A percentile compares a stretch with the other conserved stretches of the same genome.
phyloP scores from a whole-genome alignment of 768 basidiomycete species.

The Hygrophorus pudorinus region DNA sequence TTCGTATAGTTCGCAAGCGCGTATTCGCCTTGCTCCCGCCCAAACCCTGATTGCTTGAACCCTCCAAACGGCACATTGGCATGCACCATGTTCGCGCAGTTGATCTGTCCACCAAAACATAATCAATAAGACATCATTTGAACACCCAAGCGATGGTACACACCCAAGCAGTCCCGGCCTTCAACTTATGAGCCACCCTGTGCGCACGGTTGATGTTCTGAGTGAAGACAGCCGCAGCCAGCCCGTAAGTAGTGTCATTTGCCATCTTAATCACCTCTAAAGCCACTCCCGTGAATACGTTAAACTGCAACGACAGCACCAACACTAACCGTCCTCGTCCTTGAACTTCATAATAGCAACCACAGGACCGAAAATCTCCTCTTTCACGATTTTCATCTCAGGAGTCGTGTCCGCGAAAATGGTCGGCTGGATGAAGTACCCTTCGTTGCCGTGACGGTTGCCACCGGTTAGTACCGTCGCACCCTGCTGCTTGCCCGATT shows the following conservation, averaged over 20 bases:
- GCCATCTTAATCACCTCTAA: constrained; percentile 59
- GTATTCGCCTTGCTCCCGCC: constrained; percentile 73
- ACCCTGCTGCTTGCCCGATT: constrained; percentile 56
- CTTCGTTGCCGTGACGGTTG: constrained; percentile 42
- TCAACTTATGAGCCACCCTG: constrained; percentile 58
- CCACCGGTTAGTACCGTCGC: constrained; percentile 58
- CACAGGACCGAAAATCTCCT: constrained; percentile 72
- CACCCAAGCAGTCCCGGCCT: constrained; percentile 78
- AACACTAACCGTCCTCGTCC: constrained; percentile 31
- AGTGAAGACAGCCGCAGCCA: constrained; percentile 83
- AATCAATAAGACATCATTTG: neutral
- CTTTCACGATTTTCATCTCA: constrained; percentile 58
- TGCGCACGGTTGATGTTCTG: constrained; percentile 69
- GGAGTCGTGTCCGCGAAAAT: constrained; percentile 53
- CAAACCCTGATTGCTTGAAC: constrained; percentile 76
- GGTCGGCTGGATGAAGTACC: constrained; percentile 50
- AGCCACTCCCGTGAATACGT: constrained; percentile 13
- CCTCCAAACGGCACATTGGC: constrained; percentile 72
- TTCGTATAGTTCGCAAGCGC: constrained; percentile 57
- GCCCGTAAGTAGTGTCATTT: constrained; percentile 83
- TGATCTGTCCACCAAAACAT: constrained; percentile 23
- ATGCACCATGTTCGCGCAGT: constrained; percentile 41
- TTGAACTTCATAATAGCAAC: constrained; percentile 61
- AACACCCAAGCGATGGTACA: constrained; percentile 1
- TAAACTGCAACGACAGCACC: neutral